Evolutionary conservation across 176 grass and related monocot species (phyloP), one percentile per base, ranked within the genome.

Genomic region (Zizania latifolia): DNA sequence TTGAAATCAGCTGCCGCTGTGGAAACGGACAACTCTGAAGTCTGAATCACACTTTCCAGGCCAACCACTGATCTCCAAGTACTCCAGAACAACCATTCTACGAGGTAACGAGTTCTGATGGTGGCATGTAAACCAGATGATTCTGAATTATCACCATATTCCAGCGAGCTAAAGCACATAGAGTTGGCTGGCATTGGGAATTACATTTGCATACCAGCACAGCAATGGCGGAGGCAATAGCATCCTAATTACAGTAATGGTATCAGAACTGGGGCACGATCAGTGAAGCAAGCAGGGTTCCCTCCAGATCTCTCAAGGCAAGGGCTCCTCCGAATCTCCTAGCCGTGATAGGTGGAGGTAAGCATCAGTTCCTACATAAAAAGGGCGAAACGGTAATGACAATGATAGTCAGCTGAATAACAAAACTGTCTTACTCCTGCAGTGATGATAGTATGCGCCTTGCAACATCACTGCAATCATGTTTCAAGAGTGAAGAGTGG

Each of bases 311-410:
- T 30, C 48, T 88, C 44, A 93, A n/a, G 90, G 80, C 57, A 97
- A 88, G 28, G 94, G 94, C 74, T 97, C 94, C 83, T 97, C 86
- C 1, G 88, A 97, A 87, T 93, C 91, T 60, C 94, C 94, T 32
- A 97, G 84, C 51, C 94, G 86, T 64, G 94, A 97, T 32, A 97
- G 57, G 66, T 97, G 94, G 74, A 97, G 94, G 30, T 93, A 97
- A 71, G 94, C 94, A 76, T 97, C 94, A 41, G 94, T 97, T 71
- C 94, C 94, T 97, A 73, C 71, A 78, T 62, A 32, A 55, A 55
- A 75, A 11, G 21, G 23, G 9, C 23, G 2, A 50, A 38, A 44
- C 67, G 29, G 48, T 53, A 50, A 12, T 40, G n/a, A n/a, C 3
- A 77, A 63, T 15, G 32, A 22, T 33, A 2, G 28, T 28, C 39